phyloP scores from a whole-genome alignment of 2,329 filamentous ascomycete species.

The Exophiala sp. region DNA sequence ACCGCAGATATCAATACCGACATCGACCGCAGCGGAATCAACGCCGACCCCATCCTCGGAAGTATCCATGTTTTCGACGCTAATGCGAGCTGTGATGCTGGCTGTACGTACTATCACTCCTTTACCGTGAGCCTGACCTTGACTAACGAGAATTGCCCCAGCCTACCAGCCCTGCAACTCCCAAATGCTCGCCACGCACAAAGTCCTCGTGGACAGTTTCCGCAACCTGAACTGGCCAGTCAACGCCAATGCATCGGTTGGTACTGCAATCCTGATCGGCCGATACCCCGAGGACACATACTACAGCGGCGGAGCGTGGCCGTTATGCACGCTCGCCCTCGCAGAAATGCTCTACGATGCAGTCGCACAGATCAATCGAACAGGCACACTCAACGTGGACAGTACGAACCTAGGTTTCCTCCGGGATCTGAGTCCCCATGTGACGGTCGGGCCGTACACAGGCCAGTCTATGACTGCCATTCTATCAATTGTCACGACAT shows the following conservation, averaged over 20 bases:
- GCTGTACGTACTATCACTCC: conserved; percentile 40
- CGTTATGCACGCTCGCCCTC: conserved; percentile 68
- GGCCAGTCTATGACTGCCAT: conserved; percentile 49
- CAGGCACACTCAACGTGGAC: conserved; percentile 63
- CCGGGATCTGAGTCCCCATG: conserved; percentile 57
- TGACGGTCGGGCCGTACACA: conserved; percentile 60
- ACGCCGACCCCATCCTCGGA: conserved; percentile 66
- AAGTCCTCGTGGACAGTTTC: conserved; percentile 72
- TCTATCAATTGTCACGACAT: conserved; percentile 57
- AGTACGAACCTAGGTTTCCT: conserved; percentile 68
- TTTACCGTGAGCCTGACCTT: not conserved
- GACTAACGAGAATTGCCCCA: not conserved
- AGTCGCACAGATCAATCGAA: conserved; percentile 64
- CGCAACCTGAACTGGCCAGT: conserved; percentile 62
- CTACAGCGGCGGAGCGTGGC: conserved; percentile 77
- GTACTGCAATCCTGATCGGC: conserved; percentile 60
- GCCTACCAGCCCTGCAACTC: conserved; percentile 68
- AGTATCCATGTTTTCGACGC: conserved; percentile 70
- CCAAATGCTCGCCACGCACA: conserved; percentile 67
- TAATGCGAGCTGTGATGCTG: conserved; percentile 58
- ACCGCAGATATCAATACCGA: conserved; percentile 65
- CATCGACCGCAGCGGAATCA: conserved; percentile 61
- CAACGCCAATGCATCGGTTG: conserved; percentile 62
- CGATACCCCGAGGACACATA: conserved; percentile 71
- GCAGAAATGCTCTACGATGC: conserved; percentile 78